These are phyloP conservation scores for Komagataella pseudopastoris DNA, from an alignment of 805 yeast species.

Conservation along the genomic window DNA sequence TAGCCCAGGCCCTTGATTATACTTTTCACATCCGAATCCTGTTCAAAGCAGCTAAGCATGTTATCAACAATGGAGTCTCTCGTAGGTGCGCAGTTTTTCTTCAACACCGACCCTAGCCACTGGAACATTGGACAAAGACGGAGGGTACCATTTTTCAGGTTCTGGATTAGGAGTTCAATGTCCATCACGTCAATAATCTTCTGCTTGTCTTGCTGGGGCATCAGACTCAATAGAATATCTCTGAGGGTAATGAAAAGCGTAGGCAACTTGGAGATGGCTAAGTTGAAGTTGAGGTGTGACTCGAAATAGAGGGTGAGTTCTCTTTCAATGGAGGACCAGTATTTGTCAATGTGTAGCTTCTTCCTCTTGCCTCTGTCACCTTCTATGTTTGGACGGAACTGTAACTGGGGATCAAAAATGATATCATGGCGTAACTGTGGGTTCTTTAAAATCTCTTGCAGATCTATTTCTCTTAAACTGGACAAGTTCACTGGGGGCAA, in stretches of 20 bases:
- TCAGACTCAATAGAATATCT: slow-evolving; percentile 58
- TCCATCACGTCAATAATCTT: slow-evolving; percentile 64
- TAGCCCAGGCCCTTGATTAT: slow-evolving; percentile 45
- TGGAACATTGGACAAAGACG: slow-evolving; percentile 57
- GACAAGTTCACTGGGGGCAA: slow-evolving; percentile 78
- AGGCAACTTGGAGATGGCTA: slow-evolving; percentile 35
- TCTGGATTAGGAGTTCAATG: slow-evolving; percentile 63
- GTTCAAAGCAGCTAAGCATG: slow-evolving; percentile 50
- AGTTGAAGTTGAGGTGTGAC: slow-evolving; percentile 10
- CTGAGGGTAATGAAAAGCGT: slow-evolving; percentile 65
- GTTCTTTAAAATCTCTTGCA: slow-evolving; percentile 78
- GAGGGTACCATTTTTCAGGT: slow-evolving; percentile 54
- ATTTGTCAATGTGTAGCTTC: slow-evolving; percentile 60
- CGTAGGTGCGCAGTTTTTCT: slow-evolving; percentile 93
- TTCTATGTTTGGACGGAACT: slow-evolving; percentile 82
- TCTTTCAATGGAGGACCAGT: slow-evolving; percentile 65
- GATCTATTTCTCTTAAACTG: slow-evolving; percentile 72
- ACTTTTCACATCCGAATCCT: neutral
- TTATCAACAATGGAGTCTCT: slow-evolving; percentile 82
- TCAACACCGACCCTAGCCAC: slow-evolving; percentile 69
- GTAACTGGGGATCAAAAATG: slow-evolving; percentile 81
- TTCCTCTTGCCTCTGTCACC: slow-evolving; percentile 83
- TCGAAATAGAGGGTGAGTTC: slow-evolving; percentile 22
- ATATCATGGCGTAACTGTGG: slow-evolving; percentile 92
- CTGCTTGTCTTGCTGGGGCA: slow-evolving; percentile 65